phyloP scores from a whole-genome alignment of 176 grass and related monocot species.

The Carex parvula region DNA sequence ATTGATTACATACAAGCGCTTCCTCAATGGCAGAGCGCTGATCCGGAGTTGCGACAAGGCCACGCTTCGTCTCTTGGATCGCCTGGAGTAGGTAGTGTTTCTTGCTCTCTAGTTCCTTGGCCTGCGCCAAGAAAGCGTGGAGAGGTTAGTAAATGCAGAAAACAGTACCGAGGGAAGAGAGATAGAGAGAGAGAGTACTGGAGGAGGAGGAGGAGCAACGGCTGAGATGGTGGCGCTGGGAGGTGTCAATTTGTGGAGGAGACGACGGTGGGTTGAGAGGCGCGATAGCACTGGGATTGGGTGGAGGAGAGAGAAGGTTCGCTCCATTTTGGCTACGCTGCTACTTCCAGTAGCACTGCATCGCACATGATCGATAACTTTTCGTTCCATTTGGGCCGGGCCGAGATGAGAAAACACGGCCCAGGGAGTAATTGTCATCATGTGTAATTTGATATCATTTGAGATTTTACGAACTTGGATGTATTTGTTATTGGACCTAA shows the following conservation, averaged over 20 bases:
- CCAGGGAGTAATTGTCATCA: background rate
- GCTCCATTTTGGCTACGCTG: constrained; percentile 34
- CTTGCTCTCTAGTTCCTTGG: constrained; percentile 49
- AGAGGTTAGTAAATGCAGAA: constrained; percentile 20
- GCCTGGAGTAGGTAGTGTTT: constrained; percentile 70
- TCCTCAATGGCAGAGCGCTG: constrained; percentile 88
- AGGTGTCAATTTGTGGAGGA: background rate
- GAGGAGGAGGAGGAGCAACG: constrained; percentile 12
- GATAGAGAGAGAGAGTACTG: background rate
- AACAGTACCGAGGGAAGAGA: background rate
- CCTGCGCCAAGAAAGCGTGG: constrained; percentile 11
- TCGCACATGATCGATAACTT: background rate
- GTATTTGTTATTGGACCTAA: background rate
- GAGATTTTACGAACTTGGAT: background rate
- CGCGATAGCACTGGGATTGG: background rate
- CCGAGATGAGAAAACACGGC: background rate
- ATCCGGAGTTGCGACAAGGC: constrained; percentile 49
- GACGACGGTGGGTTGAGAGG: background rate
- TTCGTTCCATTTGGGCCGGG: background rate
- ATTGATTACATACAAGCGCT: constrained; percentile 46
- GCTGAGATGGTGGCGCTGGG: constrained; percentile 5
- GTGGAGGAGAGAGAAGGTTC: constrained; percentile 26
- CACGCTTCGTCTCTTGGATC: constrained; percentile 76
- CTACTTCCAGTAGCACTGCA: background rate
- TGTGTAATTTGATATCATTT: background rate